These are phyloP conservation scores for Stentor coeruleus DNA, from an alignment of 73 alveolate genomes.

Conservation along the genomic window DNA sequence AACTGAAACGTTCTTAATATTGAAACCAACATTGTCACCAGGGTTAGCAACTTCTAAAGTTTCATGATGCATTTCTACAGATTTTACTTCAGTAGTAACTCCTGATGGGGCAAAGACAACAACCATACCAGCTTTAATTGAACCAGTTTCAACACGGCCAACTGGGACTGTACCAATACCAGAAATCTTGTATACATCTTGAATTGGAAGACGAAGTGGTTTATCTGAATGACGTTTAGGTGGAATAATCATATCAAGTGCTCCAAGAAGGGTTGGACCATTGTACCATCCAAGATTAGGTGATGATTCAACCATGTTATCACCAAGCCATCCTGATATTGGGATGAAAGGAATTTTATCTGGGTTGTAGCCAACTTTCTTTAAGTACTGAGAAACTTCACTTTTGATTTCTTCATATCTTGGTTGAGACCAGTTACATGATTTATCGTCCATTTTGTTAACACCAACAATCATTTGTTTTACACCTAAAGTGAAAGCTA, in stretches of 20 bases:
- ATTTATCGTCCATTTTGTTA: conserved; percentile 69
- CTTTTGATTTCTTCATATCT: conserved; percentile 58
- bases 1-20: conserved; percentile 35
- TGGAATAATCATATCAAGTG: conserved; percentile 52
- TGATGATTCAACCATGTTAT: conserved; percentile 55
- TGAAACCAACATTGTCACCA: conserved; percentile 71
- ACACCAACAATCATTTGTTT: conserved; percentile 63
- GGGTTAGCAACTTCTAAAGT: conserved; percentile 40
- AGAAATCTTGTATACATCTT: conserved; percentile 43
- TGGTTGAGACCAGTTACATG: conserved; percentile 68
- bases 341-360: conserved; percentile 53
- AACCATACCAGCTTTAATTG: conserved; percentile 40
- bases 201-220: conserved; percentile 66
- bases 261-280: conserved; percentile 64
- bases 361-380: conserved; percentile 40
- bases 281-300: conserved; percentile 61
- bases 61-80: conserved; percentile 45
- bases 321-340: conserved; percentile 73
- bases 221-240: conserved; percentile 56
- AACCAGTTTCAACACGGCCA: conserved; percentile 75
- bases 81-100: conserved; percentile 41
- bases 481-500: conserved; percentile 85
- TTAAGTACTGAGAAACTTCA: conserved; percentile 45
- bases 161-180: conserved; percentile 47
- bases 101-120: conserved; percentile 59